Conservation (phyloP, 2,329 filamentous ascomycete species). For the Botrytis medusae region DNA sequence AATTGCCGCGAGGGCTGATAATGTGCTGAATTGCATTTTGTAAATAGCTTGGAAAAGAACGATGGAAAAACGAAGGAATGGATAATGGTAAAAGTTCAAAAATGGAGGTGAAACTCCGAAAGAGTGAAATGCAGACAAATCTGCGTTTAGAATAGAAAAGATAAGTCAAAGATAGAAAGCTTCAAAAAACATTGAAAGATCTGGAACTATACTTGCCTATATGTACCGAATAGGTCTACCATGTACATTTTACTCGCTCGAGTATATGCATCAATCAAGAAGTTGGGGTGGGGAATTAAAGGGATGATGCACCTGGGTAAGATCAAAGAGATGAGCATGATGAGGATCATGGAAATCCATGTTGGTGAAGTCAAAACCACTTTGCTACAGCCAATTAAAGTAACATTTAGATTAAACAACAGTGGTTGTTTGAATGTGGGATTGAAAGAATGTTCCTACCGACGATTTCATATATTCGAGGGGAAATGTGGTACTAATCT, state of each 20-base stretch:
- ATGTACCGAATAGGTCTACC: background rate
- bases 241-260: background rate
- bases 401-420: background rate
- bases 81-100: conserved; percentile 6
- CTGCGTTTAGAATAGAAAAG: conserved; percentile 2
- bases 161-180: conserved; percentile 3
- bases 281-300: conserved; percentile 1
- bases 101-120: background rate
- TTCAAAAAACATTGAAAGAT: background rate
- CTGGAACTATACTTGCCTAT: background rate
- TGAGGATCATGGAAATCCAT: conserved; percentile 4
- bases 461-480: background rate
- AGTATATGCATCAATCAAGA: conserved; percentile 3
- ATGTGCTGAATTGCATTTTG: conserved; percentile 27
- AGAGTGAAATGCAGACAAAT: conserved; percentile 18
- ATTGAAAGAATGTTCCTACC: background rate
- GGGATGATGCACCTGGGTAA: background rate
- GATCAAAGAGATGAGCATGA: background rate
- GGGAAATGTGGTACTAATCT: conserved; percentile 1
- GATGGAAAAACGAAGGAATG: background rate
- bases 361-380: background rate
- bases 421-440: background rate
- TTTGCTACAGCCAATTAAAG: background rate
- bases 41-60: background rate
- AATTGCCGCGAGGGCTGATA: conserved; percentile 23